Base-by-base conservation (phyloP, 306 rosid genomes). In the Leucaena leucocephala region DNA sequence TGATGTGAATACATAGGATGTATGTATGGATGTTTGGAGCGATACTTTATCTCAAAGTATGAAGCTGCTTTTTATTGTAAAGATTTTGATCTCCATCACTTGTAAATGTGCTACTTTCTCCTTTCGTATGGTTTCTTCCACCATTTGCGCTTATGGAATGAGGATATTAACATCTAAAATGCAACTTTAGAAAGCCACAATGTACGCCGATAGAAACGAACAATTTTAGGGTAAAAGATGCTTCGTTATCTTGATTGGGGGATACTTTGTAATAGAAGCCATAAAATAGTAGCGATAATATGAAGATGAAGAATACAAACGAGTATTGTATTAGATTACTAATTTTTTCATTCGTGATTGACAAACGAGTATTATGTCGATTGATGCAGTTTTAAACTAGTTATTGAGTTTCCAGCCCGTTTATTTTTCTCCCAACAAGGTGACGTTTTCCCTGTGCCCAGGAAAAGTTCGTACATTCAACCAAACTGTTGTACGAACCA, bases 11-110 rank as follows among this genome's bases (percentile, higher is more conserved):
- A 78, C 19, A 75, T 71, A 80, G 83, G 83, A 74, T 90, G 61
- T 27, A 3, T 50, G 86, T 82, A 84, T 68, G 84, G 69, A 55
- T 84, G 86, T 78, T 75, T 79, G 80, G 74, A 45, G 63, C 63
- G 85, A 76, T 86, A 85, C 98, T 90, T 88, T 89, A 68, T 82
- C 96, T 92, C 75, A 91, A 90, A 88, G 98, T 90, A 89, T 69
- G 79, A 40, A 52, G 66, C 82, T 71, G 68, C 52, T 15, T 55
- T 74, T 68, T 76, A 33, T 64, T 85, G 84, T 82, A 84, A 80
- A 87, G 80, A 76, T 88, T 82, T 85, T 82, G 82, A 83, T 84
- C 66, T 78, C 52, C 72, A 12, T 11, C 12, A 33, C 17, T 66
- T 80, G 80, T 58, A 72, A 72, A 72, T 72, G 63, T 71, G 62